These are phyloP conservation scores for Capronia epimyces DNA, from an alignment of 2,329 filamentous ascomycete genomes.

Conservation along the genomic window DNA sequence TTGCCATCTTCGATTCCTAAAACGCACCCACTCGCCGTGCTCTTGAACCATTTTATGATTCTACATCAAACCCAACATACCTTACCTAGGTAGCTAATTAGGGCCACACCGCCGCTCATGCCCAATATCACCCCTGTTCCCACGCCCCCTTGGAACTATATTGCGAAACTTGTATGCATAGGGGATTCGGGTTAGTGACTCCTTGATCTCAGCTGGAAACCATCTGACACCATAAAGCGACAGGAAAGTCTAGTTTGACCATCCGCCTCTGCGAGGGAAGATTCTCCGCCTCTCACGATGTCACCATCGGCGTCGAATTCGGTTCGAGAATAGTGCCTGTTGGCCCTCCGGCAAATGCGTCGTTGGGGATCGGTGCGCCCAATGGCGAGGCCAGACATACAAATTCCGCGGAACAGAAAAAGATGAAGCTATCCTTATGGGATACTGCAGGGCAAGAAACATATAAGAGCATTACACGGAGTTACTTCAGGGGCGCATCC, in stretches of 20 bases:
- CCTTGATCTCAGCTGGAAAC: neutral
- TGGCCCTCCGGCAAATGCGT: conserved; percentile 67
- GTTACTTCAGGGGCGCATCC: conserved; percentile 80
- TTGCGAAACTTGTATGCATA: conserved; percentile 96
- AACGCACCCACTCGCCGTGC: neutral
- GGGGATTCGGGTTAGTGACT: conserved; percentile 72
- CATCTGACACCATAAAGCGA: conserved; percentile 17
- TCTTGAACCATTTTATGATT: neutral
- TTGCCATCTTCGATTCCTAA: neutral
- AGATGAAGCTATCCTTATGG: conserved; percentile 61
- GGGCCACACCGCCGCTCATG: conserved; percentile 4
- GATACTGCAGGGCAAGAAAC: conserved; percentile 96
- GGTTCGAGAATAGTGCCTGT: conserved; percentile 89
- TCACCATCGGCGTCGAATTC: conserved; percentile 95
- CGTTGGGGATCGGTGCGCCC: conserved; percentile 49
- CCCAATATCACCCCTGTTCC: conserved; percentile 26
- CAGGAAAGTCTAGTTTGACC: conserved; percentile 87
- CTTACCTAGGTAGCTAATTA: no score
- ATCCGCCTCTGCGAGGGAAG: conserved; percentile 95
- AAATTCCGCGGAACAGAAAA: conserved; percentile 26
- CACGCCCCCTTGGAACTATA: conserved; percentile 84
- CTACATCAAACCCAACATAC: neutral
- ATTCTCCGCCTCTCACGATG: conserved; percentile 90
- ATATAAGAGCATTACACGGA: conserved; percentile 91
- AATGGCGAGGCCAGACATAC: conserved; percentile 8